A percentile compares a stretch with the other conserved stretches of the same genome.
Conservation (phyloP, 345 rosid genomes). For the Lagerstroemia speciosa region DNA sequence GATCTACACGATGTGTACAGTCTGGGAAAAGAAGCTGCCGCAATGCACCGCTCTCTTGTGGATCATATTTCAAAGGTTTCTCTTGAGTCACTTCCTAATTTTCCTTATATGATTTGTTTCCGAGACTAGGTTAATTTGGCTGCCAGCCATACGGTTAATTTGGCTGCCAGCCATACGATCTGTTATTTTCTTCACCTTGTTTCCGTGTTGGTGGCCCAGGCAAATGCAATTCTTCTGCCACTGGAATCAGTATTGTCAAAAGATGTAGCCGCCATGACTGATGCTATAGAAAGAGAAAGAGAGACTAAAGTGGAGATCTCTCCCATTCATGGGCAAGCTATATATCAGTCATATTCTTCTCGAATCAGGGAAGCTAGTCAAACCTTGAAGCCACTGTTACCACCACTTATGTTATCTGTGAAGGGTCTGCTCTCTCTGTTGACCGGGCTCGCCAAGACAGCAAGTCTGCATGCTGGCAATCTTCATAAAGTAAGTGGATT, state of each 20-base stretch:
- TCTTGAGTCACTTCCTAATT: constrained; percentile 5
- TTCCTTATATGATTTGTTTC: constrained; percentile 10
- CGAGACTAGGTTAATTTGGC: not conserved
- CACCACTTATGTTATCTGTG: constrained; percentile 46
- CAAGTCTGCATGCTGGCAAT: constrained; percentile 82
- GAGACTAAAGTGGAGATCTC: constrained; percentile 75
- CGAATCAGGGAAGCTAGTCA: constrained; percentile 69
- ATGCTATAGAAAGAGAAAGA: constrained; percentile 60
- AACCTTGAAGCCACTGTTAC: constrained; percentile 49
- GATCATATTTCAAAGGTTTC: constrained; percentile 77
- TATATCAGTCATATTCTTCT: constrained; percentile 71
- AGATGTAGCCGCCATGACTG: constrained; percentile 81
- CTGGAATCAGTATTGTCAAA: constrained; percentile 65
- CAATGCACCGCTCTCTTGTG: constrained; percentile 59
- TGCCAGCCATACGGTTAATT: not conserved
- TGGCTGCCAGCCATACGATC: not conserved
- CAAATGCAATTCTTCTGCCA: constrained; percentile 68
- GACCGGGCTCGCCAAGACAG: constrained; percentile 69
- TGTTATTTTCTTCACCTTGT: constrained; percentile 6
- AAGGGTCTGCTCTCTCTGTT: constrained; percentile 54
- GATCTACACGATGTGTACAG: constrained; percentile 82
- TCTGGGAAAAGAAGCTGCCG: constrained; percentile 81
- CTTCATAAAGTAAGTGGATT: constrained; percentile 54
- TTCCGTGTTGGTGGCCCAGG: constrained; percentile 30
- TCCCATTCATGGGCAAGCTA: constrained; percentile 83